Percentiles rank a stretch among this genome's conserved stretches.
These are phyloP conservation scores for Pyrrhoderma lamaoense DNA, from an alignment of 1,284 basidiomycete species.

Conservation along the genomic window DNA sequence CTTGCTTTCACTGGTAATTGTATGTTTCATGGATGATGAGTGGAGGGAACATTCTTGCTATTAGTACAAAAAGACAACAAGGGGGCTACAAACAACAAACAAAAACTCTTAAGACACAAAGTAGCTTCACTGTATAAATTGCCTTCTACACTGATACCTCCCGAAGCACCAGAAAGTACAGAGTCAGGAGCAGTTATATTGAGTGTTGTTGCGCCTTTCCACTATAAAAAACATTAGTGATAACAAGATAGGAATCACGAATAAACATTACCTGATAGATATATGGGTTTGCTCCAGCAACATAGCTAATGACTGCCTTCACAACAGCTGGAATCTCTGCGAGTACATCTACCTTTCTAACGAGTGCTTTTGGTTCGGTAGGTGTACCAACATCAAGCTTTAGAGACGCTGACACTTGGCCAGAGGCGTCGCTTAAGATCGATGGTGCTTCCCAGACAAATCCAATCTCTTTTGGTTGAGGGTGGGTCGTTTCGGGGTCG, in stretches of 20 bases:
- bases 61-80: too few species aligned
- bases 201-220: constrained; percentile 71
- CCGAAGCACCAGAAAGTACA: constrained; percentile 37
- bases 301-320: constrained; percentile 85
- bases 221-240: constrained; percentile 50
- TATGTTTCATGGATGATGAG: too few species aligned
- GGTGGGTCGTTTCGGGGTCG: constrained; percentile 79
- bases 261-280: constrained; percentile 71
- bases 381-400: constrained; percentile 50
- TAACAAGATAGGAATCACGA: constrained; percentile 26
- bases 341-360: constrained; percentile 96
- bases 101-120: constrained; percentile 56
- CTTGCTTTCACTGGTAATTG: too few species aligned
- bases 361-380: constrained; percentile 61
- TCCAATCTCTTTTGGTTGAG: constrained; percentile 61
- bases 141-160: constrained; percentile 58
- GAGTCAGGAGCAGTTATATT: constrained; percentile 57
- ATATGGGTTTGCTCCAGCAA: constrained; percentile 87
- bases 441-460: constrained; percentile 79
- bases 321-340: constrained; percentile 93
- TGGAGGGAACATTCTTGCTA: too few species aligned
- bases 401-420: constrained; percentile 48
- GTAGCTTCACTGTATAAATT: constrained; percentile 82
- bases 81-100: constrained; percentile 5
- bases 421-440: constrained; percentile 44